Conservation (phyloP, 257 asterid genomes). For the Solanum phureja region DNA sequence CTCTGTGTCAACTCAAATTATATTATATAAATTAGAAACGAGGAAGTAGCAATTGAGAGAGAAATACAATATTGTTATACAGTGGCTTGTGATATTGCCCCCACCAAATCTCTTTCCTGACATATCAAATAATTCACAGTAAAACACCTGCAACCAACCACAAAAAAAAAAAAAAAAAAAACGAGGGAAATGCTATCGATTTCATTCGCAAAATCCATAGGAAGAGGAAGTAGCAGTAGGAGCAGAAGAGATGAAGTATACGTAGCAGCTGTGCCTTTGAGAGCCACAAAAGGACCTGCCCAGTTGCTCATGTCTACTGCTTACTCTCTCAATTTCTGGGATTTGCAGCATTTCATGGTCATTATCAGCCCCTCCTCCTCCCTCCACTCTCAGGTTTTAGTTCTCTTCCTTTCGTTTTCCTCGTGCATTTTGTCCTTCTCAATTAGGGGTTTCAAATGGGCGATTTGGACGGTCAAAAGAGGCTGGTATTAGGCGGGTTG, state of each 20-base stretch:
- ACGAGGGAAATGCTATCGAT: background rate
- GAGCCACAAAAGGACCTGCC: constrained; percentile 53
- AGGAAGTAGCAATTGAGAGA: too few relatives aligned
- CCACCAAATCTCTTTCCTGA: too few relatives aligned
- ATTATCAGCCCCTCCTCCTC: constrained; percentile 34
- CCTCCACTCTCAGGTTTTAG: constrained; percentile 9
- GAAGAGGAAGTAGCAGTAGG: background rate
- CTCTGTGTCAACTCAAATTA: too few relatives aligned
- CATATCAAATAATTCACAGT: too few relatives aligned
- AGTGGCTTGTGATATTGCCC: too few relatives aligned
- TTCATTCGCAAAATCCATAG: background rate
- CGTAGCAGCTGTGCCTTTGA: constrained; percentile 56
- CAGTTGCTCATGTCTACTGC: constrained; percentile 46
- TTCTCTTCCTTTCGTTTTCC: background rate
- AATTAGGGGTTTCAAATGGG: background rate
- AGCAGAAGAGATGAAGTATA: constrained; percentile 44
- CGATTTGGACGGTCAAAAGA: background rate
- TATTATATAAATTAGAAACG: too few relatives aligned
- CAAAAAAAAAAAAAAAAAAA: background rate
- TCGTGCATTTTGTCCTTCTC: background rate
- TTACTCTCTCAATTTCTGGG: constrained; percentile 45
- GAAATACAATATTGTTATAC: too few relatives aligned
- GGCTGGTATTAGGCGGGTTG: background rate
- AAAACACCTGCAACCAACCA: too few relatives aligned
- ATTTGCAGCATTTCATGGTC: constrained; percentile 74